Evolutionary conservation across 2,329 filamentous ascomycete genomes (phyloP).

Genomic region (Fusarium liriodendri): DNA sequence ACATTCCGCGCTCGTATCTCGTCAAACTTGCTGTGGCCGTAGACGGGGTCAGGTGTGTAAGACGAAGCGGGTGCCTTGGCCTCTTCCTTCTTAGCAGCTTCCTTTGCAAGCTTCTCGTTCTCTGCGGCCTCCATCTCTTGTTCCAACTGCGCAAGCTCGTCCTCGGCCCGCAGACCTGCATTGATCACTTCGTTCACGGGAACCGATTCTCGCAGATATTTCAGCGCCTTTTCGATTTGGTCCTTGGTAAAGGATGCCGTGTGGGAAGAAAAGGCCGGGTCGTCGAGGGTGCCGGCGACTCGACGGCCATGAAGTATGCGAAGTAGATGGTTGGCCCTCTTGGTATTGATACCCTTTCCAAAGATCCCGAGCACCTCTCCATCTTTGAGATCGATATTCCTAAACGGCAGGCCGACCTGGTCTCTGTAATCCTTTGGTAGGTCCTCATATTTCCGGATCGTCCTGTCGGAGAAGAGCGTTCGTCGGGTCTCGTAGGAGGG

Average conservation of each 20-base stretch:
- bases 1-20: conserved; percentile 65
- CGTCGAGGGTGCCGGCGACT: conserved; percentile 72
- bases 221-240: conserved; percentile 60
- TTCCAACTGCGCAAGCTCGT: conserved; percentile 68
- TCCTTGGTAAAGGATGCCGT: conserved; percentile 56
- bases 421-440: conserved; percentile 69
- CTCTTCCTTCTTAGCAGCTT: conserved; percentile 36
- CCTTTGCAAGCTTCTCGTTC: conserved; percentile 35
- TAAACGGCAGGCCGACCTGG: conserved; percentile 64
- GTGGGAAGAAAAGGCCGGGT: conserved; percentile 63
- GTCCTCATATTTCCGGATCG: conserved; percentile 66
- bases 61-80: conserved; percentile 34
- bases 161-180: conserved; percentile 70
- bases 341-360: conserved; percentile 57
- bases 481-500: conserved; percentile 41
- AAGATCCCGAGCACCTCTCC: conserved; percentile 62
- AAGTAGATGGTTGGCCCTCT: conserved; percentile 64
- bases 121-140: conserved; percentile 44
- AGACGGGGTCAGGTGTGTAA: conserved; percentile 60
- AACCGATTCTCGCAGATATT: conserved; percentile 65
- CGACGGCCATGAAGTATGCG: conserved; percentile 71
- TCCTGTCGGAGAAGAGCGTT: conserved; percentile 49
- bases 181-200: conserved; percentile 71
- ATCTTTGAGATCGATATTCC: conserved; percentile 59
- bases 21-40: conserved; percentile 69